phyloP scores from a whole-genome alignment of 768 basidiomycete species.

The Mycena pura region DNA sequence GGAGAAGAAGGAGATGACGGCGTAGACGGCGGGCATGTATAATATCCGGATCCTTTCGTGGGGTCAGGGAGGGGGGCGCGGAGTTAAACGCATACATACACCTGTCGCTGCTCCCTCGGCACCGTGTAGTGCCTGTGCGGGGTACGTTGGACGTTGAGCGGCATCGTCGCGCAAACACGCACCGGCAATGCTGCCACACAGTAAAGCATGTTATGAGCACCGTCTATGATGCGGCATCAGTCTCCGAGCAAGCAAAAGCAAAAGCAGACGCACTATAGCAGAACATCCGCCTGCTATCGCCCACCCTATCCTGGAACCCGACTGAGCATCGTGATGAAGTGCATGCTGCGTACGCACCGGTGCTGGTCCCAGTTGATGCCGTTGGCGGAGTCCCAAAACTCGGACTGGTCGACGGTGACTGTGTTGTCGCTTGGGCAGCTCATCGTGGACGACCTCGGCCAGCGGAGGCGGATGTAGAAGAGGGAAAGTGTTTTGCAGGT shows the following conservation, averaged over 20 bases:
- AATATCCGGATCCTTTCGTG: conserved; percentile 68
- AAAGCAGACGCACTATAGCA: conserved; percentile 45
- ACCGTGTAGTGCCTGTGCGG: conserved; percentile 69
- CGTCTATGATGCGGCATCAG: conserved; percentile 1
- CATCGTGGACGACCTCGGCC: too few species aligned
- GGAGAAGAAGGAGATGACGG: conserved; percentile 84
- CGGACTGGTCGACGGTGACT: conserved; percentile 57
- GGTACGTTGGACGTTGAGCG: neutral
- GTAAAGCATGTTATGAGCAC: conserved; percentile 17
- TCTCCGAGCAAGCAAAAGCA: neutral
- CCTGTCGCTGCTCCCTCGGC: conserved; percentile 78
- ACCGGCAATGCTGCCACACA: conserved; percentile 10
- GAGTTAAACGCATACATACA: conserved; percentile 51
- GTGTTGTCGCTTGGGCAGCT: conserved; percentile 59
- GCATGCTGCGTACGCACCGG: conserved; percentile 6
- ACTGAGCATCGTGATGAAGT: neutral
- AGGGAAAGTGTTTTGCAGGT: too few species aligned
- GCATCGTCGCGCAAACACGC: neutral
- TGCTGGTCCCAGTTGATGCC: conserved; percentile 59
- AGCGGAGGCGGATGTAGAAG: too few species aligned
- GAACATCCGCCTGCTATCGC: conserved; percentile 71
- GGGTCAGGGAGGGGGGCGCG: conserved; percentile 1
- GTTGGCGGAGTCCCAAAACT: conserved; percentile 60
- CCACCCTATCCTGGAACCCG: conserved; percentile 72
- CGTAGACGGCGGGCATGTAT: conserved; percentile 86